Base-by-base conservation (phyloP, 805 yeast species). In the Pichia eremophila region DNA sequence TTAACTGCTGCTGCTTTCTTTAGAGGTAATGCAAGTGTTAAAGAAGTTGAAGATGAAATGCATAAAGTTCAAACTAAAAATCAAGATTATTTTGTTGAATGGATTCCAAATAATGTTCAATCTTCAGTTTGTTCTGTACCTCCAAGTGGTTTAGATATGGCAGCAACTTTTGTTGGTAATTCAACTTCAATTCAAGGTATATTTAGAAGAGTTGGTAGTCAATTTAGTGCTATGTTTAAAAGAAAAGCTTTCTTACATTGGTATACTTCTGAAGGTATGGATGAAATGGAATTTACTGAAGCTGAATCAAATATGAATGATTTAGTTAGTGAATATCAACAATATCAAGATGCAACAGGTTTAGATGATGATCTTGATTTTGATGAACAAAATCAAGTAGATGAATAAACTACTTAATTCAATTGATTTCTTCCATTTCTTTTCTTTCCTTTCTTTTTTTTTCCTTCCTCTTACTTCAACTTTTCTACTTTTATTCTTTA, bases 211-310 rank as follows among this genome's bases (percentile, higher is more conserved):
- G 84, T 86, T 48, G 91, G 91, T 54, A 87, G 78, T 59, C 96
- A 89, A 70, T 89, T 89, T 70, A 74, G 83, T 57, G 90, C 89
- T 51, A 89, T 89, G 96, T 89, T 85, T 70, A 79, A 86, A 66
- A 86, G 93, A 73, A 85, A 83, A 68, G 96, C 96, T 54, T 89
- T 89, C 80, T 81, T 89, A 71, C 96, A 89, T 69, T 89, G 96
- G 96, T 89, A 87, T 71, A 85, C 93, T 10, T 77, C 83, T 57
- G 96, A 89, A 70, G 96, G 96, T 72, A 89, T 89, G 96, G 96
- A 89, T 63, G 95, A 84, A 71, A 76, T 82, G 74, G 96, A 89
- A 71, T 89, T 89, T 68, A 79, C 88, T 49, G 96, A 89, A 72
- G 96, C 96, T 46, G 95, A 87, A 71, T 81, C 91, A 47, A 85